Base-by-base conservation (phyloP, 108 stramenopile genomes). In the Aurantiochytrium sp. region DNA sequence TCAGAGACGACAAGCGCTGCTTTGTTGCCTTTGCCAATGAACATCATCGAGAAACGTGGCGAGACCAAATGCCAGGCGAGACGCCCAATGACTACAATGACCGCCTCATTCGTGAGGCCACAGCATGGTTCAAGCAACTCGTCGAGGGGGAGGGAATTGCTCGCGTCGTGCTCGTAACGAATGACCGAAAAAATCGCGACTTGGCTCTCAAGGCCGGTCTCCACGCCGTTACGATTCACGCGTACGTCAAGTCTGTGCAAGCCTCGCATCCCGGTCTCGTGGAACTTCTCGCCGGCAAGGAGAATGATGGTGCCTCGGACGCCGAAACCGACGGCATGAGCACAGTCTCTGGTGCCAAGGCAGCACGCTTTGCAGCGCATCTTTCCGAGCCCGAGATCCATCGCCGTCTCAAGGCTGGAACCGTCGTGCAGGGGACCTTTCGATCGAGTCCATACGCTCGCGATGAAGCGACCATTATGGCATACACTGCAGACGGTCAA, bases 21-120 rank as follows among this genome's bases (percentile, higher is more conserved):
- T 93, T 92, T 49, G 53, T 94, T 45, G 91, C 93, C 88, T 94
- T 93, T 42, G 90, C 94, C 59, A 94, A 94, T 58, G 91, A 93
- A 92, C 91, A 93, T 69, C 92, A 93, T 71, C 14, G 35, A 2
- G 90, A 87, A 12, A 90, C 90, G 18, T 60, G 23, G n/a, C 6
- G 21, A 4, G 43, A 6, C 12, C 87, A 51, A 58, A 21, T 29
- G 44, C 60, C 87, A 6, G 89, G 88, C 10, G 94, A 95, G 90
- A 89, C 93, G 14, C 87, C 89, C 12, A 95, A 95, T 69, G 94
- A 95, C 91, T 60, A 72, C 58, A 94, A 94, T 58, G 94, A 95
- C 90, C 91, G 93, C 19, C 71, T 90, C 21, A 95, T 95, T 69
- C 92, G 93, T 14, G 23, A 58, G 45, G 93, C 90, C 8, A 60